Evolutionary conservation across 2,329 filamentous ascomycete genomes (phyloP).

Genomic region (Emydomyces testavorans): DNA sequence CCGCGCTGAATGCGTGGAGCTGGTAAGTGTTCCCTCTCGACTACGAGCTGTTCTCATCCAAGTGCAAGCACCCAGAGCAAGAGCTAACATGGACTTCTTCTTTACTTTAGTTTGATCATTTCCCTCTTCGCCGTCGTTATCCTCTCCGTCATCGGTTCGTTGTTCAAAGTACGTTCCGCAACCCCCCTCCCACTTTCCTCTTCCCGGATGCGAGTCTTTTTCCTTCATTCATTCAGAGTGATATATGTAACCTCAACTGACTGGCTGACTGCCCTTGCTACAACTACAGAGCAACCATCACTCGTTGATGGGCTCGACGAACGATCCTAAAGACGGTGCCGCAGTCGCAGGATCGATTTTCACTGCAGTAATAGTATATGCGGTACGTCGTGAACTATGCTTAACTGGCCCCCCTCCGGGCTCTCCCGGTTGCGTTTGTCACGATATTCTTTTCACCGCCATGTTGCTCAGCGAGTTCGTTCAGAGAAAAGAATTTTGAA

Average conservation of each 20-base stretch:
- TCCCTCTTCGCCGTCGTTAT: constrained; percentile 55
- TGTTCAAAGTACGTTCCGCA: constrained; percentile 53
- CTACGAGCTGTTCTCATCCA: constrained; percentile 6
- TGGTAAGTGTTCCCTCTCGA: constrained; percentile 49
- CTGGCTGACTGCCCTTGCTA: too few species aligned
- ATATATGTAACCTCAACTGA: too few species aligned
- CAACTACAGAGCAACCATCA: constrained; percentile 54
- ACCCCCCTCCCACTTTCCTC: background rate
- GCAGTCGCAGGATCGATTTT: constrained; percentile 79
- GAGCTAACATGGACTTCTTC: constrained; percentile 13
- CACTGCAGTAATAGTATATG: constrained; percentile 76
- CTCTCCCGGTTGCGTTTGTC: background rate
- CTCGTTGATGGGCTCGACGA: constrained; percentile 64
- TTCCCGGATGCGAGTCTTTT: background rate
- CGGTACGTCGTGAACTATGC: constrained; percentile 47
- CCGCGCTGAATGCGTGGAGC: constrained; percentile 85
- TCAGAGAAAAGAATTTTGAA: background rate
- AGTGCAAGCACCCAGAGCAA: background rate
- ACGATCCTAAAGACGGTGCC: constrained; percentile 58
- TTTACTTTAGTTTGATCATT: constrained; percentile 52
- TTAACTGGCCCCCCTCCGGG: background rate
- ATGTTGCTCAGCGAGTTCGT: constrained; percentile 4
- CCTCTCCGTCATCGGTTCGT: constrained; percentile 52
- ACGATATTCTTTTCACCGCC: background rate
- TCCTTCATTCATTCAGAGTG: too few species aligned